Evolutionary conservation across 257 asterid species (phyloP).

Genomic region (Nicotiana sylvestris): DNA sequence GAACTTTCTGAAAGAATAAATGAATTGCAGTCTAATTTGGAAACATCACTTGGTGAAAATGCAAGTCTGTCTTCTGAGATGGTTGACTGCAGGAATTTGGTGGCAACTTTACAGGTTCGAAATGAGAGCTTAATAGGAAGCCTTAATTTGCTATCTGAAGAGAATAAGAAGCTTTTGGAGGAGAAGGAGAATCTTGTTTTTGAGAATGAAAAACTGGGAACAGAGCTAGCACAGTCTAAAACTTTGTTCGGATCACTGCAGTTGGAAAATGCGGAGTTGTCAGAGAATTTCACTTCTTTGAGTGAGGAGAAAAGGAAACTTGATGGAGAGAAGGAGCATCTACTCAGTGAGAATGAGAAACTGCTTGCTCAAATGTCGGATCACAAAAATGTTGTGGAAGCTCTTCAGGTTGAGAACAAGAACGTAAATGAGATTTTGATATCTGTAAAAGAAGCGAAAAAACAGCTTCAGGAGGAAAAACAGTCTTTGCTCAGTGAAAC

Average conservation of each 20-base stretch:
- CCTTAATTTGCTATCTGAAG: constrained; percentile 41
- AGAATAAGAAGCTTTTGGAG: constrained; percentile 45
- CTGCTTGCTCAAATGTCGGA: constrained; percentile 46
- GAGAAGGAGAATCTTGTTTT: constrained; percentile 42
- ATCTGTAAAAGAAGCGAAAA: constrained; percentile 48
- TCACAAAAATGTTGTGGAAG: constrained; percentile 41
- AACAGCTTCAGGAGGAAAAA: constrained; percentile 48
- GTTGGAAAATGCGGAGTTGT: constrained; percentile 30
- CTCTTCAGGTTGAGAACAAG: constrained; percentile 48
- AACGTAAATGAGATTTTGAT: constrained; percentile 33
- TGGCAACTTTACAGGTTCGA: constrained; percentile 49
- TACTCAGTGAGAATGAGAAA: constrained; percentile 43
- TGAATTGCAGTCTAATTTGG: constrained; percentile 62
- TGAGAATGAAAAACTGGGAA: constrained; percentile 46
- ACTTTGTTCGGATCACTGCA: constrained; percentile 48
- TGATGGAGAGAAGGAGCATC: constrained; percentile 49
- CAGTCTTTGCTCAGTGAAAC: constrained; percentile 33
- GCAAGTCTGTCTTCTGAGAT: constrained; percentile 62
- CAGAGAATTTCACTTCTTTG: constrained; percentile 31
- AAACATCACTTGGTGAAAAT: constrained; percentile 50
- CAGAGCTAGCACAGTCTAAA: constrained; percentile 52
- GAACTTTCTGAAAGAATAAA: constrained; percentile 45
- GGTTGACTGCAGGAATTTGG: constrained; percentile 48
- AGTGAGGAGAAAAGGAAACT: constrained; percentile 48
- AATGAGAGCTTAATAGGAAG: constrained; percentile 49